Evolutionary conservation across 2,329 filamentous ascomycete species (phyloP), one percentile per base, ranked within the genome.

Genomic region (Dothistroma septosporum): DNA sequence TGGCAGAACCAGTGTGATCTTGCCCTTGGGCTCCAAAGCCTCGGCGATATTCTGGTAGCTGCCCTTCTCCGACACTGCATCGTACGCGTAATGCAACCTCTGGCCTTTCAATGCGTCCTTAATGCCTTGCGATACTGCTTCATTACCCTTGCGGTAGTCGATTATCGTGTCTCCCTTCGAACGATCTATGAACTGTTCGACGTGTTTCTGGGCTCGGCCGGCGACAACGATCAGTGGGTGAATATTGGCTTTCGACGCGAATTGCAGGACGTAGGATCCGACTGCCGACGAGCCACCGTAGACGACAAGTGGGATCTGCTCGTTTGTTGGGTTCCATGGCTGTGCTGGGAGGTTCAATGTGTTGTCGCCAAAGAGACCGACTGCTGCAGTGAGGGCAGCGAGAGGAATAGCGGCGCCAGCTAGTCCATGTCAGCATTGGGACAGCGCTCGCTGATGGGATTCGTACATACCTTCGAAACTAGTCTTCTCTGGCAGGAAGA

Each of bases 221-320:
- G 85, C 84, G 7, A 88, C 76, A 60, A 79, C 80, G 64, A 88
- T 85, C 48, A 87, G 73, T 0, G 85, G 86, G 71, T 87, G 83
- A 61, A 88, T 83, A 69, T 84, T 83, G 63, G 68, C 72, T 0
- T 59, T 74, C 4, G 66, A 68, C 11, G 83, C 83, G 19, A 87
- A 76, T 69, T 88, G 83, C 46, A 87, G 72, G 0, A 80, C 80
- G 67, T 83, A 87, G 9, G 81, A 75, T 9, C 85, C 85, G 1
- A 87, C 84, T 0, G 85, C 79, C 0, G 80, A 80, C 0, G 81
- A 77, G 0, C 78, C 82, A 33, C 80, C 80, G 66, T 82, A 82
- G 53, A 84, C 72, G 4, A 84, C 72, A 3, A 73, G 64, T 8
- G 70, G 71, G n/a, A 68, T 74, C 0, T 66, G 58, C 44, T 70